Percentiles rank a stretch among this genome's conserved stretches.
Evolutionary conservation across 345 rosid species (phyloP).

Genomic region (Cardiospermum halicacabum): DNA sequence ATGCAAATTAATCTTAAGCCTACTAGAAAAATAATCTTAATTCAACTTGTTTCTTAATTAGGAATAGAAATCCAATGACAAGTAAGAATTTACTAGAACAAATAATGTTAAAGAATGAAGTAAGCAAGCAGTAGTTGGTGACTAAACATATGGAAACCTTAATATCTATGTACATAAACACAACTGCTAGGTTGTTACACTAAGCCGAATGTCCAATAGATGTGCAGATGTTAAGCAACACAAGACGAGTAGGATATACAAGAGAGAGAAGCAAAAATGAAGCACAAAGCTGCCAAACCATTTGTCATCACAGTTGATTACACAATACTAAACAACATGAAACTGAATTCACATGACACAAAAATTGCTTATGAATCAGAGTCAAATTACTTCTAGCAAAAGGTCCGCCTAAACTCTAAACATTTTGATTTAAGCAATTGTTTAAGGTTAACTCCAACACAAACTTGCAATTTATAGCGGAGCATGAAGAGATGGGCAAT

Average conservation of each 20-base stretch:
- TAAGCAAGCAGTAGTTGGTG: background rate
- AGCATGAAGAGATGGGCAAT: background rate
- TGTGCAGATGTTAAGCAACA: background rate
- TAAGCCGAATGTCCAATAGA: background rate
- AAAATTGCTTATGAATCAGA: background rate
- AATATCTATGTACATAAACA: background rate
- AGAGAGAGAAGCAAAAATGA: background rate
- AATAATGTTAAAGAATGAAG: background rate
- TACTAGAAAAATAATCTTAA: background rate
- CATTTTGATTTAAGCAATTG: background rate
- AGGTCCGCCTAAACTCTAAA: background rate
- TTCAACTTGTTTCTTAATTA: background rate
- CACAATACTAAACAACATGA: background rate
- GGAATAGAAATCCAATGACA: background rate
- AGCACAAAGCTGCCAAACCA: background rate
- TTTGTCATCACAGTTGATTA: background rate
- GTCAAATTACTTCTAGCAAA: background rate
- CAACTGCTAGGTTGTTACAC: background rate
- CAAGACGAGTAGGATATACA: background rate
- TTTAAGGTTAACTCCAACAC: background rate
- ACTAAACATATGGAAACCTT: background rate
- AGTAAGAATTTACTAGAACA: background rate
- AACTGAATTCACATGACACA: background rate
- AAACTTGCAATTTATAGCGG: background rate
- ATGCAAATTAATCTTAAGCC: conserved; percentile 6